Conservation (phyloP, 1,284 basidiomycete genomes). For the Mrakiaceae sp. region DNA sequence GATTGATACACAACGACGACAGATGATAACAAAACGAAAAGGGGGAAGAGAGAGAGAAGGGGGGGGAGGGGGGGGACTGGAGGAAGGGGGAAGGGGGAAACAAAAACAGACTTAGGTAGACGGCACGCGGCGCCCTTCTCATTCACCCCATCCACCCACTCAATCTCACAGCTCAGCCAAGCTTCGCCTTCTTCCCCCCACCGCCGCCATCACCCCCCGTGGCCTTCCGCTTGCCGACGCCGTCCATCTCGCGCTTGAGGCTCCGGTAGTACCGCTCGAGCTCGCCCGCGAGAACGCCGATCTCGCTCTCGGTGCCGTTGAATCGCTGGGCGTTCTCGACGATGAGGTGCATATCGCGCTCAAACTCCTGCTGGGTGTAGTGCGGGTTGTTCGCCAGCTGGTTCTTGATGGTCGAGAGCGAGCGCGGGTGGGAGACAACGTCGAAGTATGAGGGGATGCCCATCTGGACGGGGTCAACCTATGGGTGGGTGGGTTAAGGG, state of each 20-base stretch:
- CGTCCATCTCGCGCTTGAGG: constrained; percentile 17
- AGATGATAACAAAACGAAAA: background rate
- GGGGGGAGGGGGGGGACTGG: too few relatives aligned
- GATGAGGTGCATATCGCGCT: constrained; percentile 76
- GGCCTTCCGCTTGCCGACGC: constrained; percentile 1
- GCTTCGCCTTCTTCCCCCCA: constrained; percentile 9
- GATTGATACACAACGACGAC: too few relatives aligned
- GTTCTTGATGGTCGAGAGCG: constrained; percentile 60
- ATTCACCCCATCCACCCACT: too few relatives aligned
- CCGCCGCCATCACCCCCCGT: background rate
- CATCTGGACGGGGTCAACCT: constrained; percentile 51
- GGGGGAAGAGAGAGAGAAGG: background rate
- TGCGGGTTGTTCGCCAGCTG: constrained; percentile 78
- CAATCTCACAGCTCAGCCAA: too few relatives aligned
- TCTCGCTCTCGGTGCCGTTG: constrained; percentile 68
- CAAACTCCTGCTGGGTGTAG: constrained; percentile 60
- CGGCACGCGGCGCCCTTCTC: background rate
- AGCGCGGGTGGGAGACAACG: constrained; percentile 45
- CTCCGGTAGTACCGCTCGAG: constrained; percentile 30
- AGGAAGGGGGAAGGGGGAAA: background rate
- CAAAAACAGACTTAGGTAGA: background rate
- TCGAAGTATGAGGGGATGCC: constrained; percentile 74
- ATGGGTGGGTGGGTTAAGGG: background rate
- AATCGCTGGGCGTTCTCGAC: constrained; percentile 71
- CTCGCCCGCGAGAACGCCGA: constrained; percentile 41